These are phyloP conservation scores for Paratinospora sagittata DNA, from an alignment of 164 flowering plant species.

Conservation along the genomic window DNA sequence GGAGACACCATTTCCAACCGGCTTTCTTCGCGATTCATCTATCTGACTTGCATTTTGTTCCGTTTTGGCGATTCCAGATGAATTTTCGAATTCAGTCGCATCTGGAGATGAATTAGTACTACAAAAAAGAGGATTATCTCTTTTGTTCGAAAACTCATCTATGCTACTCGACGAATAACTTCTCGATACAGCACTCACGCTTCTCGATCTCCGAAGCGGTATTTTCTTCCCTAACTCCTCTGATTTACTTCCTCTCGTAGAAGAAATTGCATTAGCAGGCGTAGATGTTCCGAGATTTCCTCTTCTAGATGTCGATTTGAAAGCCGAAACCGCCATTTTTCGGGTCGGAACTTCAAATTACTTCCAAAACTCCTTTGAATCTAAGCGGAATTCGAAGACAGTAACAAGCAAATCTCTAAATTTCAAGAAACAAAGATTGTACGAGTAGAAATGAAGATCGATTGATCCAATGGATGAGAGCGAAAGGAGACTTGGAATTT, in stretches of 20 bases:
- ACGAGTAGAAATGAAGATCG: too few species aligned
- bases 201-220: constrained; percentile 46
- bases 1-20: constrained; percentile 3
- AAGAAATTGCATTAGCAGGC: constrained; percentile 8
- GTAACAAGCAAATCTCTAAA: too few species aligned
- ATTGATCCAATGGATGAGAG: too few species aligned
- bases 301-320: constrained; percentile 56
- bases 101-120: constrained; percentile 22
- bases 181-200: constrained; percentile 54
- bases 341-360: neutral
- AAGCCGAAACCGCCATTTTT: constrained; percentile 55
- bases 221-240: constrained; percentile 23
- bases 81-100: constrained; percentile 9
- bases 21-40: neutral
- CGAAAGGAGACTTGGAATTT: too few species aligned
- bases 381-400: too few species aligned
- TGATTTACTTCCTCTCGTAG: constrained; percentile 14
- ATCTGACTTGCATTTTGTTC: constrained; percentile 3
- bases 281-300: constrained; percentile 17
- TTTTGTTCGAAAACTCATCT: constrained; percentile 39
- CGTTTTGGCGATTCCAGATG: constrained; percentile 3
- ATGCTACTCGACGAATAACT: neutral
- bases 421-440: too few species aligned
- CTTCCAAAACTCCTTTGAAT: constrained; percentile 7
- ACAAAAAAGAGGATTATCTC: constrained; percentile 70